Evolutionary conservation across 768 basidiomycete species (phyloP), one percentile per base, ranked within the genome.

Genomic region (Lyophyllum decastes): DNA sequence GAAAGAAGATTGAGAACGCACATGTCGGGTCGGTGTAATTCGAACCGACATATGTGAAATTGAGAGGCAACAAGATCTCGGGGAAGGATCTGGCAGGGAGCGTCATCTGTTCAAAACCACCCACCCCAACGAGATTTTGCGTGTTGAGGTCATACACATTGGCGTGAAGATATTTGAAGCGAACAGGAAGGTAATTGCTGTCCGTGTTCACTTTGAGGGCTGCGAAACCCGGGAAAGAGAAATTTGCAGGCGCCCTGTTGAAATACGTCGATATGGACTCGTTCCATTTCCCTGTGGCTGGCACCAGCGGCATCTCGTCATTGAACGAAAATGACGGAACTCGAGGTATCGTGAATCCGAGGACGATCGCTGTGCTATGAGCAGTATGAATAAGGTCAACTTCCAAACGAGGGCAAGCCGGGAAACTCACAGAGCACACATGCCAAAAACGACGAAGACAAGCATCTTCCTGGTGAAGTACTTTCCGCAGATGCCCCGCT

Each of bases 21-120:
- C 94, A 98, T 21, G 95, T 96, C 34, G 80, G 76, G 72, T 98
- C 95, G 4, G 88, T 83, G 45, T 83, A 79, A 67, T 98, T 97
- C 11, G 83, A 76, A 0, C 88, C 92, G 12, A 85, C 61, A 70
- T 96, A 97, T 0, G 87, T 85, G 73, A 96, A 95, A 64, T 89
- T 89, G 50, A 98, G 75, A 0, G 94, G 94, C 10, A 98, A 61
- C 30, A 81, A 70, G 25, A 97, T 75, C 33, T 82, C 69, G n/a
- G 86, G 80, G 66, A 85, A 87, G 21, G 72, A 52, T 66, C 88
- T 89, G 11, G 91, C 88, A 5, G 88, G 84, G 10, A 95, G 72
- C 2, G 82, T 85, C 54, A 78, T 73, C 34, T 76, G 69, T 9
- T 83, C 82, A 57, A 85, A 75, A 62, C 84, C 79, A 9, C 95